phyloP scores from a whole-genome alignment of 2,329 filamentous ascomycete genomes.

The Paraphaeosphaeria sporulosa region DNA sequence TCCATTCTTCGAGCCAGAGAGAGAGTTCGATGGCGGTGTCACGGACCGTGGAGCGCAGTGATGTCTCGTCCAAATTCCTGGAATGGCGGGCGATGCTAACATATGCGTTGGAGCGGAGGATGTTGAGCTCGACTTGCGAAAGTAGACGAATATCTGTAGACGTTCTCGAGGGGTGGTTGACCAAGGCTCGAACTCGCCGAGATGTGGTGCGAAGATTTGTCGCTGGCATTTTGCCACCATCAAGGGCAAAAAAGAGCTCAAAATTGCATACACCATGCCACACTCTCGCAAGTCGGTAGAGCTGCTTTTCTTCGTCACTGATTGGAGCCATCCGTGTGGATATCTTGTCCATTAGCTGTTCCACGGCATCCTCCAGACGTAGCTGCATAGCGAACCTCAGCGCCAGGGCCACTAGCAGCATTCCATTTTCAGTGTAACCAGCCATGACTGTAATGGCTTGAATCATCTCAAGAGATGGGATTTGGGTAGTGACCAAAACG shows the following conservation, averaged over 20 bases:
- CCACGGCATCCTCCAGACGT: conserved; percentile 49
- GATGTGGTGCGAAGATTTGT: conserved; percentile 47
- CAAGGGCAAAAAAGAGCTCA: conserved; percentile 56
- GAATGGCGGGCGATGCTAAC: conserved; percentile 24
- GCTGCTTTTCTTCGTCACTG: conserved; percentile 34
- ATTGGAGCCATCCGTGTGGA: conserved; percentile 3
- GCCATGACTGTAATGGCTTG: conserved; percentile 62
- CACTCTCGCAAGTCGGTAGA: conserved; percentile 51
- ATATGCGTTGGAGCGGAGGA: conserved; percentile 47
- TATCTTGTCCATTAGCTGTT: conserved; percentile 50
- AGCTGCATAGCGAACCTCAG: conserved; percentile 60
- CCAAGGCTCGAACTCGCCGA: conserved; percentile 55
- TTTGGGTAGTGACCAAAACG: conserved; percentile 51
- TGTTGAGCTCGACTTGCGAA: conserved; percentile 61
- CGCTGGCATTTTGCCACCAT: conserved; percentile 55
- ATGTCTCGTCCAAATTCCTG: conserved; percentile 25
- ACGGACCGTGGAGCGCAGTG: conserved; percentile 28
- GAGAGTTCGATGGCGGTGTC: conserved; percentile 37
- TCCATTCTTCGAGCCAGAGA: conserved; percentile 54
- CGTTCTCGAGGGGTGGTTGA: conserved; percentile 54
- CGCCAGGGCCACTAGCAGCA: conserved; percentile 59
- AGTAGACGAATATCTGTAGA: conserved; percentile 61
- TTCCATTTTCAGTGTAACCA: conserved; percentile 62
- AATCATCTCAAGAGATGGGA: conserved; percentile 57
- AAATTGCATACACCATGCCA: conserved; percentile 63